Evolutionary conservation across 2,329 filamentous ascomycete species (phyloP), one percentile per base, ranked within the genome.

Genomic region (Botrytis deweyae): DNA sequence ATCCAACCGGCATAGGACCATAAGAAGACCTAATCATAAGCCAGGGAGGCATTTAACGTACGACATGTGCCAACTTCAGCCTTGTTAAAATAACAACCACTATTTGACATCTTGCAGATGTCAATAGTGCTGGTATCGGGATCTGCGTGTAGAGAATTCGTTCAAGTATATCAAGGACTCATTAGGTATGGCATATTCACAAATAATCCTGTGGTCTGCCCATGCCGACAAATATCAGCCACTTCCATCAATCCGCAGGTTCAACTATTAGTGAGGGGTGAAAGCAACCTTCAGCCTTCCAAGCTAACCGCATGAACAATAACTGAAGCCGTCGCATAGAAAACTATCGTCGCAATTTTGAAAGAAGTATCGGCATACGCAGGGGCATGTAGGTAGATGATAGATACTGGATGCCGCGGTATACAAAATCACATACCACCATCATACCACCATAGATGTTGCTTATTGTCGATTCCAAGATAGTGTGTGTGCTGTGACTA

Each of bases 131-230:
- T 68, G 36, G 16, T 22, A 49, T 42, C 36, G 49, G 18, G 12
- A 40, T 38, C 67, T 33, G 63, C 25, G 71, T 46, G 29, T 62
- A 61, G 49, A 59, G 49, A 49, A 59, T 72, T 68, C 66, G 66
- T 42, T 72, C 71, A 72, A 72, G 63, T 52, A 72, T 59, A 52
- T 72, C 63, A 72, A 46, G 52, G 64, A 68, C 62, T 72, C 63
- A 68, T 59, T 68, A 62, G 63, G 63, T 61, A 72, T 72, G 71
- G 71, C 71, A 72, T 68, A 49, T 72, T 72, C 71, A 72, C 71
- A 68, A 68, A 58, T 72, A 40, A 72, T 61, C 71, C 71, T 68
- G 38, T 68, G 58, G 52, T 40, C 25, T 49, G 63, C 29, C 63
- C 49, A 55, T 68, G 55, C 29, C 49, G 49, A 68, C 49, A 61